Conservation (phyloP, 371 early-diverging fungal species). For the Rhizomucor pusillus region DNA sequence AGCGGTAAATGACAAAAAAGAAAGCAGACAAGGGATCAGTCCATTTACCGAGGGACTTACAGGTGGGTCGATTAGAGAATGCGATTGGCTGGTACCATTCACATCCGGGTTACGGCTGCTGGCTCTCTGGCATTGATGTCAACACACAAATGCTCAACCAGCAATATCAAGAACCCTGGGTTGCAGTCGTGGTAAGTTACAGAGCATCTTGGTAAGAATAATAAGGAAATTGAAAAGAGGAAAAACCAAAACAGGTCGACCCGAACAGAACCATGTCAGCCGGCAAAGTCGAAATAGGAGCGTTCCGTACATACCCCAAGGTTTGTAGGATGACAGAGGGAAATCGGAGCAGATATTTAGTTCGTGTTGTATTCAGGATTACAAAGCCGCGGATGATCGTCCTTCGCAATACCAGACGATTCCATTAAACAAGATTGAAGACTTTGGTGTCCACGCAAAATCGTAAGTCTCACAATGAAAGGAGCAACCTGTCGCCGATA, state of each 20-base stretch:
- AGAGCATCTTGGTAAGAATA: no score
- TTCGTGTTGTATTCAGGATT: slow-evolving; percentile 43
- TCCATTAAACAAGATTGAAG: slow-evolving; percentile 94
- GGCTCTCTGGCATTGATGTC: slow-evolving; percentile 98
- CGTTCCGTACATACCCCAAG: slow-evolving; percentile 94
- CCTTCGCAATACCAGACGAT: slow-evolving; percentile 80
- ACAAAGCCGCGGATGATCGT: slow-evolving; percentile 74
- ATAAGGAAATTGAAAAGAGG: no score
- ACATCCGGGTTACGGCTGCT: slow-evolving; percentile 98
- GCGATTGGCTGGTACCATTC: slow-evolving; percentile 98
- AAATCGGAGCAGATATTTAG: background rate
- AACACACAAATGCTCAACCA: slow-evolving; percentile 95
- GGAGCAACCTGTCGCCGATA: no score
- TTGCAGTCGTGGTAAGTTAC: slow-evolving; percentile 90
- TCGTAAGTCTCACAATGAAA: no score
- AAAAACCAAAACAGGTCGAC: slow-evolving; percentile 88
- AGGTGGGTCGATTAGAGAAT: slow-evolving; percentile 93
- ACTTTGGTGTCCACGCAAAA: slow-evolving; percentile 95
- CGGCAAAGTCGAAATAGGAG: slow-evolving; percentile 96
- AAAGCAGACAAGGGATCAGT: background rate
- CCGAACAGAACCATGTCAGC: slow-evolving; percentile 95
- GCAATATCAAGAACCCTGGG: slow-evolving; percentile 92
- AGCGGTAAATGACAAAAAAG: slow-evolving; percentile 52
- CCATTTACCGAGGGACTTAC: background rate
- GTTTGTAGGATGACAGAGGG: slow-evolving; percentile 26